Evolutionary conservation across 768 basidiomycete species (phyloP), one percentile per base, ranked within the genome.

Genomic region (Hypholoma fasciculare): DNA sequence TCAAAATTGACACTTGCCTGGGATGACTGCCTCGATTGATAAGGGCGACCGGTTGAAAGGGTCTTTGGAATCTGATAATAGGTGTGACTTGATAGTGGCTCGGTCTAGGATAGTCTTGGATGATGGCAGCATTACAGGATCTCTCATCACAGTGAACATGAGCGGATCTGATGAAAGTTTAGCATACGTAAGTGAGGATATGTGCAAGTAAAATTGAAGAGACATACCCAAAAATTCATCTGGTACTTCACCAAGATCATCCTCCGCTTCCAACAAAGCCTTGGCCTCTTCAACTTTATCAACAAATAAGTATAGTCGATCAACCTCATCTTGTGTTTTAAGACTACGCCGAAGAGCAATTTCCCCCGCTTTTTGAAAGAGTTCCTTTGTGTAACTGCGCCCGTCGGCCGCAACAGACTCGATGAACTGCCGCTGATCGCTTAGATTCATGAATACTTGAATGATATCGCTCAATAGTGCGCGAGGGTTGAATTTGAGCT

Each of bases 41-140:
- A 97, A 77, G 1, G 96, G 93, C 36, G 80, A 76, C 27, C 97
- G 88, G 72, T 98, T 99, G 83, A 98, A 99, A 1, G 97, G 97
- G 72, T 99, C 97, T 53, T 86, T 92, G 16, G 87, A 74, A 65
- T 97, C 96, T 0, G 94, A 96, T 17, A 99, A 77, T 37, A 98
- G 76, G 71, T 97, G 95, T 1, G 94, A 90, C 66, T 96, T 96
- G 78, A 99, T 98, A 2, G 96, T 98, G 1, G 90, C 80, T 20
- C 92, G 85, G 71, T 99, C 97, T 43, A 99, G 71, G 36, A 91
- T 81, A 0, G 84, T 76, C 53, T 78, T 80, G 2, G 96, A 98
- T 0, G 90, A 87, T 0, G 97, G 97, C 34, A 99, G 72, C 30
- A 85, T 83, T 57, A 98, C 96, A 3, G 97, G 97, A 70, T 99